Evolutionary conservation across 1,284 basidiomycete species (phyloP).

Genomic region (Mycosarcoma maydis): DNA sequence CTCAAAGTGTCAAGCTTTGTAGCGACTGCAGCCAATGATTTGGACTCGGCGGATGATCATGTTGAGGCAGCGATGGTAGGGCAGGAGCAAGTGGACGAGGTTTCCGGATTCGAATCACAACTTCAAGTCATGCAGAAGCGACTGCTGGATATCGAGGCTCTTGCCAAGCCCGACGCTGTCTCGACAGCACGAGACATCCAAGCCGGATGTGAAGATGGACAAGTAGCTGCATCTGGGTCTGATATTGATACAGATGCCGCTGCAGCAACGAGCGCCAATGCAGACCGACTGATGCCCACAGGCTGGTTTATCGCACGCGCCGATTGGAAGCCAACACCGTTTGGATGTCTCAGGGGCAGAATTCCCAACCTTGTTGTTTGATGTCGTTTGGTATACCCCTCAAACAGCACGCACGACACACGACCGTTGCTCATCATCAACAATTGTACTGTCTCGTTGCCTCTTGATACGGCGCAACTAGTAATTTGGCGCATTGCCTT

Average conservation of each 20-base stretch:
- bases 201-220: not conserved
- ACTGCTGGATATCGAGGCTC: slow-evolving; percentile 1
- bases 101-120: slow-evolving; percentile 16
- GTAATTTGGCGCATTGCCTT: too few relatives aligned
- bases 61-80: not conserved
- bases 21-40: not conserved
- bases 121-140: slow-evolving; percentile 27
- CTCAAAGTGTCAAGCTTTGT: slow-evolving; percentile 11
- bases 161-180: not conserved
- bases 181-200: not conserved
- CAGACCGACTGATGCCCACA: slow-evolving; percentile 5
- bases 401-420: too few relatives aligned
- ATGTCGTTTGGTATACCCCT: too few relatives aligned
- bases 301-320: slow-evolving; percentile 18
- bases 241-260: not conserved
- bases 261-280: not conserved
- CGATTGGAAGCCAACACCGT: slow-evolving; percentile 27
- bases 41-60: not conserved
- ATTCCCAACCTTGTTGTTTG: slow-evolving; percentile 25
- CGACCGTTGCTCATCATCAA: too few relatives aligned
- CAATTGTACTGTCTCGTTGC: too few relatives aligned
- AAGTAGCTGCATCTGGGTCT: not conserved
- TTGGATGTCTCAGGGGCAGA: slow-evolving; percentile 27
- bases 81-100: not conserved
- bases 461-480: too few relatives aligned